phyloP scores from a whole-genome alignment of 129 eudicot species.

The Artemisia argyi region DNA sequence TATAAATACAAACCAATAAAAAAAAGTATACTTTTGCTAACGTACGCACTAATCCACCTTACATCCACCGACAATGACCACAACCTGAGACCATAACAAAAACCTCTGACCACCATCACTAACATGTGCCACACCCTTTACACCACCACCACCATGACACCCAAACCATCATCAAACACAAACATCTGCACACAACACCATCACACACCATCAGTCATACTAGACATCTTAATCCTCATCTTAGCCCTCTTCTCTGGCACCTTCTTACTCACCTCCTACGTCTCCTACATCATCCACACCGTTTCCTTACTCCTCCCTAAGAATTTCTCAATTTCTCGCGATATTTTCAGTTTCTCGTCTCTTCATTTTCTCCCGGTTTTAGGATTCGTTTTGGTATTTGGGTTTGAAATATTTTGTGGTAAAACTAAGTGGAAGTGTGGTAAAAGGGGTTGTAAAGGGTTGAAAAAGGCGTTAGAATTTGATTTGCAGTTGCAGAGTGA shows the following conservation, averaged over 20 bases:
- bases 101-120: conserved; percentile 38
- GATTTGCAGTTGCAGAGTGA: conserved; percentile 90
- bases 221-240: conserved; percentile 68
- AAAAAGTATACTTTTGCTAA: too few relatives aligned
- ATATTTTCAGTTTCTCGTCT: conserved; percentile 23
- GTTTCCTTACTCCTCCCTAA: conserved; percentile 66
- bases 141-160: conserved; percentile 43
- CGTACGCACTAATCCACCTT: conserved; percentile 15
- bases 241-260: conserved; percentile 77
- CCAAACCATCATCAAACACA: conserved; percentile 35
- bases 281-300: conserved; percentile 68
- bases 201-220: conserved; percentile 71
- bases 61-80: not conserved
- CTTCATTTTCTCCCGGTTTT: conserved; percentile 32
- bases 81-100: not conserved
- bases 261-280: conserved; percentile 69
- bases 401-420: conserved; percentile 55
- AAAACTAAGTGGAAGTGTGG: conserved; percentile 60
- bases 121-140: conserved; percentile 72
- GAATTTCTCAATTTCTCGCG: conserved; percentile 30
- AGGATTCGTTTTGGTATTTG: conserved; percentile 33
- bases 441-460: conserved; percentile 57
- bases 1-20: too few relatives aligned
- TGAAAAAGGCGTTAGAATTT: conserved; percentile 81
- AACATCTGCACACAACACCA: conserved; percentile 30